Evolutionary conservation across 805 yeast species (phyloP), one percentile per base, ranked within the genome.

Genomic region (Candida khao-thaluensis): DNA sequence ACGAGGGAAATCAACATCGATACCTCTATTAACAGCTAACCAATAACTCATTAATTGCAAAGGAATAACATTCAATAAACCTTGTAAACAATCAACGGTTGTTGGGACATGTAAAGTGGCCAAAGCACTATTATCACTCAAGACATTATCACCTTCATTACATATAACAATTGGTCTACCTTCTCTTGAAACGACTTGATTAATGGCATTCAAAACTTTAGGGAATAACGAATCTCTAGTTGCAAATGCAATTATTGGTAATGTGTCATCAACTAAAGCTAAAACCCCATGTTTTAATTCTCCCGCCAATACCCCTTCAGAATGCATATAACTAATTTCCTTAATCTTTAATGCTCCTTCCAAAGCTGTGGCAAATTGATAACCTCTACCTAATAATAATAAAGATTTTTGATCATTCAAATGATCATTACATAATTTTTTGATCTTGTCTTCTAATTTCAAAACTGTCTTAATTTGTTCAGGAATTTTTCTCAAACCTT

Each of bases 241-340:
- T 38, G 97, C 98, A 61, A 93, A 81, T 3, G 95, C 95, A 64
- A 93, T 84, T 51, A 93, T 87, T 44, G 99, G 99, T 59, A 93
- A 72, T 47, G 83, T 74, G 53, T 85, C 95, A 66, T 93, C 99
- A 44, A 93, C 97, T 44, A 93, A 76, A 6, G 99, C 99, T 56
- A 93, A 77, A 22, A 88, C 96, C 69, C 99, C 99, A 61, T 93
- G 99, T 66, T 93, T 93, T 68, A 93, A 80, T 69, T 93, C 99
- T 64, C 99, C 99, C 16, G 99, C 99, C 50, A 93, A 80, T 38
- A 93, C 96, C 72, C 99, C 99, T 71, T 93, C 99, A 15, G 97
- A 88, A 64, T 93, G 99, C 88, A 93, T 93, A 65, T 93, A 93
- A 2, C 98, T 91, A 47, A 93, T 93, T 67, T 93, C 99, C 71